Evolutionary conservation across 2,329 filamentous ascomycete genomes (phyloP).

Genomic region (Cladosporium sp.): DNA sequence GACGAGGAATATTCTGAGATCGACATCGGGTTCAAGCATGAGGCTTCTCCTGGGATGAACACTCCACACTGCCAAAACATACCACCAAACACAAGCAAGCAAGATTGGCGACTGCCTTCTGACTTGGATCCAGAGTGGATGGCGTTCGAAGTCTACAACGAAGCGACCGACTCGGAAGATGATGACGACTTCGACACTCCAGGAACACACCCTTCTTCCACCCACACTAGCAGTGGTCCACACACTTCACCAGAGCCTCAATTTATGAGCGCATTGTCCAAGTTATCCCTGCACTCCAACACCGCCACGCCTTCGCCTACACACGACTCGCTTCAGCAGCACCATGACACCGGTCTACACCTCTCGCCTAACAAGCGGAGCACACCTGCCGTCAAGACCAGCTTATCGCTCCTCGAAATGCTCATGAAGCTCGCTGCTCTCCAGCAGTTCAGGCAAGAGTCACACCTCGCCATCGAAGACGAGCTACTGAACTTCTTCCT

Average conservation of each 20-base stretch:
- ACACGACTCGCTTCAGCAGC: constrained; percentile 23
- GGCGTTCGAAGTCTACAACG: constrained; percentile 77
- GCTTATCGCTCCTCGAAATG: constrained; percentile 80
- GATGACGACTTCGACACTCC: constrained; percentile 45
- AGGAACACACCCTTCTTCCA: constrained; percentile 13
- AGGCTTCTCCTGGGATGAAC: neutral
- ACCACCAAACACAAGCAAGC: neutral
- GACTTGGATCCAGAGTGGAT: constrained; percentile 88
- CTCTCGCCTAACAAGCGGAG: constrained; percentile 32
- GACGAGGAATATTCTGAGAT: neutral
- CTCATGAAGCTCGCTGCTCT: constrained; percentile 79
- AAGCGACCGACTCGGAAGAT: constrained; percentile 48
- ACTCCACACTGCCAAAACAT: neutral
- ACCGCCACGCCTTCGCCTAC: constrained; percentile 23
- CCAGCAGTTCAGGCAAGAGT: constrained; percentile 87
- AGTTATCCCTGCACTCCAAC: constrained; percentile 39
- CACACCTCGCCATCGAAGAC: constrained; percentile 84
- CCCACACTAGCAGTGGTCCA: constrained; percentile 16
- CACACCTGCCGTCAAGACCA: constrained; percentile 53
- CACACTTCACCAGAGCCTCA: constrained; percentile 37
- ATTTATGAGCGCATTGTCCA: constrained; percentile 41
- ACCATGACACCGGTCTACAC: constrained; percentile 16
- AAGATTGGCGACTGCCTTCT: constrained; percentile 58
- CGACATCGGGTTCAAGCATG: neutral
- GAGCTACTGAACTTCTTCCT: constrained; percentile 87